A percentile compares a stretch with the other conserved stretches of the same genome.
These are phyloP conservation scores for Candida ponderosae DNA, from an alignment of 805 yeast species.

Conservation along the genomic window DNA sequence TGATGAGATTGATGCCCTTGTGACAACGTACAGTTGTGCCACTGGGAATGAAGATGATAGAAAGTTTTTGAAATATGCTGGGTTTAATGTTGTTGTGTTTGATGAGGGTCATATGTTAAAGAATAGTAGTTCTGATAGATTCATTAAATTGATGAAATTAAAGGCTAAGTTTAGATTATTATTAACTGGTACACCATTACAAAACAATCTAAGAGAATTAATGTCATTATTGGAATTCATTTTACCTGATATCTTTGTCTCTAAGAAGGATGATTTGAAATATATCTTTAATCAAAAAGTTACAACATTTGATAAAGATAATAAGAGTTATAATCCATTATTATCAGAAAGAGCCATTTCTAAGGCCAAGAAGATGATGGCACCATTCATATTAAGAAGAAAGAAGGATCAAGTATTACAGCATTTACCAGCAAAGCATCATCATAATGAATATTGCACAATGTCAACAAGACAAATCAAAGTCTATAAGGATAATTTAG, in stretches of 20 bases:
- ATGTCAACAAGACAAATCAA: conserved; percentile 44
- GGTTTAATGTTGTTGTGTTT: conserved; percentile 83
- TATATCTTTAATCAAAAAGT: conserved; percentile 85
- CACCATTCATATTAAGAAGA: conserved; percentile 91
- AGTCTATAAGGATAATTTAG: conserved; percentile 57
- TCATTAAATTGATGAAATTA: conserved; percentile 76
- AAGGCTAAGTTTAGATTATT: conserved; percentile 78
- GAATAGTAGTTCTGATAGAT: conserved; percentile 82
- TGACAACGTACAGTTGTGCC: conserved; percentile 90
- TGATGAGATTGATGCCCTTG: conserved; percentile 71
- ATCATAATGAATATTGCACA: conserved; percentile 56
- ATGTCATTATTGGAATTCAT: conserved; percentile 88
- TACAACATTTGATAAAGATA: conserved; percentile 46
- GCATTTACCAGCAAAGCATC: conserved; percentile 76
- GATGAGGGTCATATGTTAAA: conserved; percentile 98
- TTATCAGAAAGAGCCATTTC: conserved; percentile 85
- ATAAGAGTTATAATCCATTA: conserved; percentile 61
- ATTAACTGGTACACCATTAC: conserved; percentile 95
- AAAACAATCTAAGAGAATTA: conserved; percentile 83
- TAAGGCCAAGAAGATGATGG: conserved; percentile 96
- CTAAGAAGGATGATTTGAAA: conserved; percentile 74
- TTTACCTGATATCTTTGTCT: conserved; percentile 73
- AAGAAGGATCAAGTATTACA: conserved; percentile 86
- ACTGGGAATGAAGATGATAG: conserved; percentile 80
- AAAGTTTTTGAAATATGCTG: conserved; percentile 63